A percentile compares a stretch with the other conserved stretches of the same genome.
Evolutionary conservation across 2,329 filamentous ascomycete genomes (phyloP).

Genomic region (Aspergillus carbonarius): DNA sequence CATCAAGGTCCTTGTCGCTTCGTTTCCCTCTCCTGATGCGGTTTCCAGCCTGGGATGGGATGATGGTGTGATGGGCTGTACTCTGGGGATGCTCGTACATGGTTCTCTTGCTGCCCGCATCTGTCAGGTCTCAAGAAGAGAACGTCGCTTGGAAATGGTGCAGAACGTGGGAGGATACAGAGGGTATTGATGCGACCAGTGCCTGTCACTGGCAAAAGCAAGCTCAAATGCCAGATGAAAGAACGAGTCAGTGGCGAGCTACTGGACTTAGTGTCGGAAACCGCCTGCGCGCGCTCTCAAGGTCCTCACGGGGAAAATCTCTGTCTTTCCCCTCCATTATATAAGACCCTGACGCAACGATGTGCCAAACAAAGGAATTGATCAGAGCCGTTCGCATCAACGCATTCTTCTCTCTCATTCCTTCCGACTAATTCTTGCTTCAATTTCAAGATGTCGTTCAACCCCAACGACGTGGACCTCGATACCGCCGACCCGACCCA

Average conservation of each 20-base stretch:
- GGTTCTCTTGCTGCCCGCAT: background rate
- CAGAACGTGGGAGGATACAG: background rate
- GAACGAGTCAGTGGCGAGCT: background rate
- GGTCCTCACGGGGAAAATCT: background rate
- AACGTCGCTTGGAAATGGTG: background rate
- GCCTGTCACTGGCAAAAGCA: background rate
- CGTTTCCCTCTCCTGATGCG: background rate
- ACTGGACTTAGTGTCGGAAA: background rate
- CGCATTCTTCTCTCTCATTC: background rate
- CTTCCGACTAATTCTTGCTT: background rate
- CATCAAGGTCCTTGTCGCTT: background rate
- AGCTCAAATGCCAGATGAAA: background rate
- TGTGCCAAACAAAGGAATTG: background rate
- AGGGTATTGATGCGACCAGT: background rate
- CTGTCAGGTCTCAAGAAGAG: background rate
- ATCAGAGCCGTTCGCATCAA: background rate
- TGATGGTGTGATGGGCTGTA: background rate
- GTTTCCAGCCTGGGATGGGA: background rate
- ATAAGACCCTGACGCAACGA: constrained; percentile 1
- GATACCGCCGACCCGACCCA: constrained; percentile 9
- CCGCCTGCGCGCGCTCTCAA: background rate
- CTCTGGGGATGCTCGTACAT: background rate
- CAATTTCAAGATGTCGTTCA: constrained; percentile 7
- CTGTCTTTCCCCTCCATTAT: background rate
- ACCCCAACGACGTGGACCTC: constrained; percentile 11